These are phyloP conservation scores for Alternaria gansuensis DNA, from an alignment of 2,329 filamentous ascomycete species.

Conservation along the genomic window DNA sequence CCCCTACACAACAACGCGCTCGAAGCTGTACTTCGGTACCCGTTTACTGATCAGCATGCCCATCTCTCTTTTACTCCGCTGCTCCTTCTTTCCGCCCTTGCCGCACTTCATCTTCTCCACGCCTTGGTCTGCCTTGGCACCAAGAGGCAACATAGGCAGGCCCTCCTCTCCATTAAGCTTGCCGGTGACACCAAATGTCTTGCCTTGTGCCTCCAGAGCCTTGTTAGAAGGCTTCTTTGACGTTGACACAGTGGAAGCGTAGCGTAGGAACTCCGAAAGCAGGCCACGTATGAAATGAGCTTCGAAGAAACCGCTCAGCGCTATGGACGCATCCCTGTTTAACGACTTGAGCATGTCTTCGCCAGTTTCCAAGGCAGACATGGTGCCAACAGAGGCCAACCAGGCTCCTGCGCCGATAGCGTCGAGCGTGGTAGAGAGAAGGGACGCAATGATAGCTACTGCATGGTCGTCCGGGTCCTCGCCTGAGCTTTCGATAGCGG, in stretches of 20 bases:
- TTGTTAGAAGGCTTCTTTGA: slow-evolving; percentile 45
- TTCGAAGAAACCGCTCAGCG: slow-evolving; percentile 76
- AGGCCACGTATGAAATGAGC: slow-evolving; percentile 70
- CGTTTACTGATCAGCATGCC: slow-evolving; percentile 80
- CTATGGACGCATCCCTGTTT: slow-evolving; percentile 73
- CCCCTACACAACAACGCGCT: slow-evolving; percentile 65
- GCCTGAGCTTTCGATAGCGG: slow-evolving; percentile 45
- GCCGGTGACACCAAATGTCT: slow-evolving; percentile 56
- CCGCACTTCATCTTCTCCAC: slow-evolving; percentile 64
- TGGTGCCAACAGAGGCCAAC: slow-evolving; percentile 63
- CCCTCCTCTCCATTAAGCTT: slow-evolving; percentile 50
- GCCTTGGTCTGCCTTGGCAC: slow-evolving; percentile 68
- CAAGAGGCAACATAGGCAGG: slow-evolving; percentile 71
- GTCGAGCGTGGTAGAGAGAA: slow-evolving; percentile 78
- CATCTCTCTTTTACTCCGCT: slow-evolving; percentile 75
- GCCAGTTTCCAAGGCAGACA: slow-evolving; percentile 62
- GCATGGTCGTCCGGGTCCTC: slow-evolving; percentile 70
- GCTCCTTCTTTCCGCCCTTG: slow-evolving; percentile 73
- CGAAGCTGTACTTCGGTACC: slow-evolving; percentile 83
- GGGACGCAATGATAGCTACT: slow-evolving; percentile 74
- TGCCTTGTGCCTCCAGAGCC: slow-evolving; percentile 55
- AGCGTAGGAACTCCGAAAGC: slow-evolving; percentile 72
- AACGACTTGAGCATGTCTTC: slow-evolving; percentile 72
- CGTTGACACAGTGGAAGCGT: slow-evolving; percentile 49
- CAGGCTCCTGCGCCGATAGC: slow-evolving; percentile 78